A percentile compares a stretch with the other conserved stretches of the same genome.
phyloP scores from a whole-genome alignment of 352 stramenopile species.

The Nothophytophthora sp. region DNA sequence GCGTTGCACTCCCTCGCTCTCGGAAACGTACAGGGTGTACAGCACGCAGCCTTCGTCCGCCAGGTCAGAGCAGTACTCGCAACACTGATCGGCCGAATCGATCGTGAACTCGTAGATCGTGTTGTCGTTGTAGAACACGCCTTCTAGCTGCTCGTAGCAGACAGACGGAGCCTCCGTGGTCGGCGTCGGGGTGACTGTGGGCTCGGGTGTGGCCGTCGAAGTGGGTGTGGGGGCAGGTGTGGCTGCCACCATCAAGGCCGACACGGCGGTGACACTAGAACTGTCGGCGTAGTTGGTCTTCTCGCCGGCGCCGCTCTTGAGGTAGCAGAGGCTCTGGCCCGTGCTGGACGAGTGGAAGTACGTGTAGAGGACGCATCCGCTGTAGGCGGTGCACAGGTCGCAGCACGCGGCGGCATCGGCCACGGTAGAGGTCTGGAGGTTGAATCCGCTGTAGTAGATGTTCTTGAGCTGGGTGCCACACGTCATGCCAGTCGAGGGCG shows the following conservation, averaged over 20 bases:
- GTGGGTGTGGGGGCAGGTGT: constrained; percentile 9
- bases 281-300: constrained; percentile 43
- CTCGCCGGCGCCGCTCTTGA: constrained; percentile 27
- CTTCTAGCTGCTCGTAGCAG: constrained; percentile 16
- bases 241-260: constrained; percentile 15
- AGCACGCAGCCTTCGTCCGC: constrained; percentile 19
- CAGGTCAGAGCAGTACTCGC: constrained; percentile 21
- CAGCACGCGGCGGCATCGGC: constrained; percentile 31
- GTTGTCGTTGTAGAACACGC: constrained; percentile 25
- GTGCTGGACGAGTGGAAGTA: constrained; percentile 35
- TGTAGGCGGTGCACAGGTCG: constrained; percentile 20
- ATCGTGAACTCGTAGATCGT: constrained; percentile 25
- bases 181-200: no score
- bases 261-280: constrained; percentile 22
- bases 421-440: constrained; percentile 25
- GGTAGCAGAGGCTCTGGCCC: constrained; percentile 27
- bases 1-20: constrained; percentile 18
- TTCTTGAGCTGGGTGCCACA: constrained; percentile 34
- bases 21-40: constrained; percentile 27
- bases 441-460: constrained; percentile 37
- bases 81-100: constrained; percentile 24
- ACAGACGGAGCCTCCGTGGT: constrained; percentile 6
- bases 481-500: background rate
- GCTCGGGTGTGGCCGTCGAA: constrained; percentile 9
- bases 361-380: constrained; percentile 45